phyloP scores from a whole-genome alignment of 2,329 filamentous ascomycete genomes.

The Fusarium sublunatum region DNA sequence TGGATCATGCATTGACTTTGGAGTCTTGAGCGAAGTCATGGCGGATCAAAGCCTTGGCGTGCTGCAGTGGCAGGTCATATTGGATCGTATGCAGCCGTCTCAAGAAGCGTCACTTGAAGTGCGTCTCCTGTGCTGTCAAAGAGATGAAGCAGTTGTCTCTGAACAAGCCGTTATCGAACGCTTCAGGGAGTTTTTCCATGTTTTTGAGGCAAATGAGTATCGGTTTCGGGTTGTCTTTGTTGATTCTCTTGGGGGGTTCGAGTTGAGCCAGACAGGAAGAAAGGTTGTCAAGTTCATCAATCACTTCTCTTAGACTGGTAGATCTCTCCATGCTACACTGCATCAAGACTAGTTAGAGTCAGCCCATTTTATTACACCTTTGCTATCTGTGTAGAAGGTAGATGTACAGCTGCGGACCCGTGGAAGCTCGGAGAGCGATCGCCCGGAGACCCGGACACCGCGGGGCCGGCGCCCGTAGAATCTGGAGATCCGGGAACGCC shows the following conservation, averaged over 20 bases:
- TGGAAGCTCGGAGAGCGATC: neutral
- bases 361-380: too few relatives aligned
- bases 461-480: neutral
- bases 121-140: constrained; percentile 43
- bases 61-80: constrained; percentile 58
- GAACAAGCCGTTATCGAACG: constrained; percentile 37
- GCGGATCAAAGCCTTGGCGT: constrained; percentile 44
- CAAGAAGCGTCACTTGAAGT: constrained; percentile 43
- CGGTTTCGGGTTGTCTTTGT: constrained; percentile 50
- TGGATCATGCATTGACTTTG: constrained; percentile 54
- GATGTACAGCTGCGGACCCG: neutral
- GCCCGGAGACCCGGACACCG: neutral
- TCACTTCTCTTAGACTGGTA: constrained; percentile 13
- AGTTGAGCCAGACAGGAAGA: constrained; percentile 40
- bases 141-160: neutral
- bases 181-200: constrained; percentile 39
- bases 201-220: constrained; percentile 45
- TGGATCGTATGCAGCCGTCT: constrained; percentile 46
- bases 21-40: constrained; percentile 43
- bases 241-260: constrained; percentile 49
- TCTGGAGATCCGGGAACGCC: neutral
- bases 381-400: too few relatives aligned
- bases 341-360: too few relatives aligned
- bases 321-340: too few relatives aligned
- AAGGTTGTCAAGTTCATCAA: constrained; percentile 49